These are phyloP conservation scores for Oryza brachyantha DNA, from an alignment of 176 grass and related monocot species.

Conservation along the genomic window DNA sequence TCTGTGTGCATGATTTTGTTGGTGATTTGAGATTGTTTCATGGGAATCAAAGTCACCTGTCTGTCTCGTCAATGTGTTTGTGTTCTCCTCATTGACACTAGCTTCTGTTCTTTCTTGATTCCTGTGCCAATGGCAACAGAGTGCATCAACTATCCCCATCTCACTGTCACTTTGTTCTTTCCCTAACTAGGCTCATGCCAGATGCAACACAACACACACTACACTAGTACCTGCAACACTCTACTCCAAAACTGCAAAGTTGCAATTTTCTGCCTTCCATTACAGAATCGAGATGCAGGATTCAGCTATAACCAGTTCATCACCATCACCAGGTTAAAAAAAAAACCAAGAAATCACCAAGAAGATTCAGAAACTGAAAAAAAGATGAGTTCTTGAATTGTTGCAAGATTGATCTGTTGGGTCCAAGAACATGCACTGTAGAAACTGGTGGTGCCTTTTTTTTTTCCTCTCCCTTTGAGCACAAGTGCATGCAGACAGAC, in stretches of 20 bases:
- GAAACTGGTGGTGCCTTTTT: neutral
- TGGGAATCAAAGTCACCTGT: slow-evolving; percentile 38
- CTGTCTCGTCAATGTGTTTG: slow-evolving; percentile 11
- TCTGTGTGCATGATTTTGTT: slow-evolving; percentile 8
- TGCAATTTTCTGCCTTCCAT: neutral
- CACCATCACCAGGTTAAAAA: neutral
- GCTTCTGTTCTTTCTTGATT: slow-evolving; percentile 4
- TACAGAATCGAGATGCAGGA: neutral
- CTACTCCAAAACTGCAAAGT: no score
- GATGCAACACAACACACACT: neutral
- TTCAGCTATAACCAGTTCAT: neutral
- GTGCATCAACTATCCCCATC: neutral
- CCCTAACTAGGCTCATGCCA: neutral
- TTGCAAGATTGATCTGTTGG: neutral
- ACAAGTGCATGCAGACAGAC: slow-evolving; percentile 17
- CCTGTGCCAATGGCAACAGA: neutral
- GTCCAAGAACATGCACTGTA: neutral
- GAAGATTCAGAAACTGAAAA: no score
- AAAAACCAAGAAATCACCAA: neutral
- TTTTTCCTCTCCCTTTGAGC: slow-evolving; percentile 1
- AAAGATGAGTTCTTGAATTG: neutral
- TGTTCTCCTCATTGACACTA: neutral
- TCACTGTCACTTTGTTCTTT: neutral
- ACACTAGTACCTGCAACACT: neutral
- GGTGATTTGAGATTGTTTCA: slow-evolving; percentile 26